Conservation (phyloP, 805 yeast species). For the Teunomyces barrocoloradensis region DNA sequence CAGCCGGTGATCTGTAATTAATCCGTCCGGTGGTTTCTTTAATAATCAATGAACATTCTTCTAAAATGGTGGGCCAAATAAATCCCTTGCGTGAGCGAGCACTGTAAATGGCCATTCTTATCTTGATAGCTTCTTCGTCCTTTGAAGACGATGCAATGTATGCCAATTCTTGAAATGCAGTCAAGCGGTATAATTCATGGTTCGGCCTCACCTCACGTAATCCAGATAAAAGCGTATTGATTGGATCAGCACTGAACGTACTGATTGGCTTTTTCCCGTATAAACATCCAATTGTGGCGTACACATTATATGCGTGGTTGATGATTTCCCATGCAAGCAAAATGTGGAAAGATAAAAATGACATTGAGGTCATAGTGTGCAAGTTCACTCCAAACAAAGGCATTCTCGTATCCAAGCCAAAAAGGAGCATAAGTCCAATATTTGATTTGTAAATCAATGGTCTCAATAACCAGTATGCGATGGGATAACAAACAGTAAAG, state of each 20-base stretch:
- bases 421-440: conserved; percentile 24
- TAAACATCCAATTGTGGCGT: conserved; percentile 69
- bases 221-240: conserved; percentile 63
- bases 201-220: conserved; percentile 48
- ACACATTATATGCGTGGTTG: conserved; percentile 60
- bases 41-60: conserved; percentile 58
- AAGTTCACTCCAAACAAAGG: conserved; percentile 40
- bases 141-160: conserved; percentile 51
- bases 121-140: conserved; percentile 33
- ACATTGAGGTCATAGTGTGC: conserved; percentile 17
- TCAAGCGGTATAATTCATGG: conserved; percentile 40
- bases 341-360: conserved; percentile 32
- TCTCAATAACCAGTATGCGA: conserved; percentile 41
- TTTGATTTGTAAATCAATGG: conserved; percentile 38
- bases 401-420: conserved; percentile 37
- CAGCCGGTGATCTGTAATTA: conserved; percentile 30
- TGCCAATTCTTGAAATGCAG: conserved; percentile 77
- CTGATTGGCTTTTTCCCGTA: conserved; percentile 64
- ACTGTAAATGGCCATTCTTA: conserved; percentile 54
- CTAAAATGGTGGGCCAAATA: conserved; percentile 58
- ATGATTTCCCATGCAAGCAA: conserved; percentile 51
- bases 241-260: conserved; percentile 56
- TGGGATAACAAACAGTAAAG: conserved; percentile 31
- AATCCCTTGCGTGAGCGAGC: conserved; percentile 44
- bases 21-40: conserved; percentile 46